Percentiles rank a stretch among this genome's conserved stretches.
Conservation (phyloP, 768 basidiomycete species). For the Neoboletus brunneissimus region DNA sequence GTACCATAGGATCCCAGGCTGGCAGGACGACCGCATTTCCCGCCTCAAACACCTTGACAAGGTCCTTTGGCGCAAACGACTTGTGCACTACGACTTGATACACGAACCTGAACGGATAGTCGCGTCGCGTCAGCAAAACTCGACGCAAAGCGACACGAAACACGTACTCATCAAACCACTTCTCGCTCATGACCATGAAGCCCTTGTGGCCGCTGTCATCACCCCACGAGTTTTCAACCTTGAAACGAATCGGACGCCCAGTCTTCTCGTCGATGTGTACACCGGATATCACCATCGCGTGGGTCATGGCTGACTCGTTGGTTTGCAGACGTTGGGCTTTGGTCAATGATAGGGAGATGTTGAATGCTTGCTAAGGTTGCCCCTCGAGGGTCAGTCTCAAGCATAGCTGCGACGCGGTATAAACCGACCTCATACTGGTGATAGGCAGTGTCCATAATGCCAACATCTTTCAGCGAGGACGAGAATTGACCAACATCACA, state of each 20-base stretch:
- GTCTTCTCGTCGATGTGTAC: conserved; percentile 74
- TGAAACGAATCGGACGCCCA: conserved; percentile 84
- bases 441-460: conserved; percentile 84
- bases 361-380: conserved; percentile 64
- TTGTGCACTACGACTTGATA: conserved; percentile 93
- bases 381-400: conserved; percentile 4
- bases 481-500: conserved; percentile 93
- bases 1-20: conserved; percentile 68
- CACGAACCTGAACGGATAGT: conserved; percentile 55
- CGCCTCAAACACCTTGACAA: conserved; percentile 75
- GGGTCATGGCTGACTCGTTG: conserved; percentile 89
- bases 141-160: not conserved
- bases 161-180: conserved; percentile 88
- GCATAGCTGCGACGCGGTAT: not conserved
- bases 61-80: conserved; percentile 72
- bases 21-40: conserved; percentile 68
- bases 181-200: conserved; percentile 88
- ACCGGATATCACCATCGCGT: conserved; percentile 84
- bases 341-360: conserved; percentile 72
- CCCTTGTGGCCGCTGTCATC: conserved; percentile 74
- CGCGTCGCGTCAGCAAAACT: conserved; percentile 1
- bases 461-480: conserved; percentile 49
- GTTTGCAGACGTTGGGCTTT: conserved; percentile 85
- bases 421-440: conserved; percentile 72
- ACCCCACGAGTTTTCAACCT: conserved; percentile 97